Evolutionary conservation across 2,329 filamentous ascomycete genomes (phyloP).

Genomic region (Claviceps sp.): DNA sequence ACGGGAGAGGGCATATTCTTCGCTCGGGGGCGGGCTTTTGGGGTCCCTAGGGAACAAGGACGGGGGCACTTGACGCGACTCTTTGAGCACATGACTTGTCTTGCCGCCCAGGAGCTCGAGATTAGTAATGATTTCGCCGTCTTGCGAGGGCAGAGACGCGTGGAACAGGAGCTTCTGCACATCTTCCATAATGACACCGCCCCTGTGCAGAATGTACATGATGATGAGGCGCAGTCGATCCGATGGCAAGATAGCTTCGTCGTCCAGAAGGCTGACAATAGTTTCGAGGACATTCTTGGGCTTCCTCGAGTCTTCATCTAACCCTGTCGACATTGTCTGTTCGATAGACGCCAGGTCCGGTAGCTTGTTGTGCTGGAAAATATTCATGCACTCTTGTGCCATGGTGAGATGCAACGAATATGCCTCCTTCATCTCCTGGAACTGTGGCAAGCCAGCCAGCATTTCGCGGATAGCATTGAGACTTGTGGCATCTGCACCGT

Average conservation of each 20-base stretch:
- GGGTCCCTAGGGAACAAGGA: constrained; percentile 61
- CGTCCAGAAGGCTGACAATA: constrained; percentile 76
- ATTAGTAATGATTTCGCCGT: constrained; percentile 62
- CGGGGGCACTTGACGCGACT: constrained; percentile 49
- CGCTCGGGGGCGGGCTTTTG: constrained; percentile 39
- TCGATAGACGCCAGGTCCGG: constrained; percentile 78
- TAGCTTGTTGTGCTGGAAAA: constrained; percentile 74
- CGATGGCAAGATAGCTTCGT: constrained; percentile 54
- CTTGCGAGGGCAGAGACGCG: constrained; percentile 59
- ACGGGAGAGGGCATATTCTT: constrained; percentile 76
- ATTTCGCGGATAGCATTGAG: constrained; percentile 93
- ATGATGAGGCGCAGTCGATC: constrained; percentile 78
- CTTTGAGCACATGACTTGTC: constrained; percentile 58
- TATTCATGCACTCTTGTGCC: constrained; percentile 94
- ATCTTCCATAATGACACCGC: constrained; percentile 74
- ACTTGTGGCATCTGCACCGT: constrained; percentile 50
- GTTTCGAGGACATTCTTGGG: constrained; percentile 81
- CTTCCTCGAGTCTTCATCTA: constrained; percentile 86
- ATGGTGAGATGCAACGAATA: constrained; percentile 92
- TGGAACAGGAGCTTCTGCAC: constrained; percentile 75
- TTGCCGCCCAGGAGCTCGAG: constrained; percentile 71
- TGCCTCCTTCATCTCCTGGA: constrained; percentile 87
- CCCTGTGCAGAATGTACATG: constrained; percentile 73
- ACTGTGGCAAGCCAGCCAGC: constrained; percentile 87
- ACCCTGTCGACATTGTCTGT: constrained; percentile 79